Percentiles rank a stretch among this genome's conserved stretches.
Evolutionary conservation across 345 rosid genomes (phyloP).

Genomic region (Orychophragmus violaceus): DNA sequence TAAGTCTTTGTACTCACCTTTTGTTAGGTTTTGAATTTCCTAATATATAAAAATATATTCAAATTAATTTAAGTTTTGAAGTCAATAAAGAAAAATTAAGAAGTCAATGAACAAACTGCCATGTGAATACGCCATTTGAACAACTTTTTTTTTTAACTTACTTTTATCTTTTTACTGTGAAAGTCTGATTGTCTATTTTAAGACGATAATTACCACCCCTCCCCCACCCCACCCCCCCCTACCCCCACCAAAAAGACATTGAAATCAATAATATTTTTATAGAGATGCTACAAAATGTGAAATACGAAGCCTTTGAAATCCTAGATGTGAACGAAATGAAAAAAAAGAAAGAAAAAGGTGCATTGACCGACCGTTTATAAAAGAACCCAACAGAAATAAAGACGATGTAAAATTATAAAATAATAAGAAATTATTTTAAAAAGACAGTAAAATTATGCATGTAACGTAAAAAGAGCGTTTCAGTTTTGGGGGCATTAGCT

Average conservation of each 20-base stretch:
- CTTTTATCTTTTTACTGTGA: conserved; percentile 19
- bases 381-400: not conserved
- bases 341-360: not conserved
- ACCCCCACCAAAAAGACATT: not conserved
- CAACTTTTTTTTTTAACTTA: not conserved
- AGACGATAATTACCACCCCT: not conserved
- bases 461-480: conserved; percentile 7
- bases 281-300: not conserved
- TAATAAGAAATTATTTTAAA: too few species aligned
- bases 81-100: conserved; percentile 21
- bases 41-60: not conserved
- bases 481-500: not conserved
- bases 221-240: too few species aligned
- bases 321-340: conserved; percentile 4
- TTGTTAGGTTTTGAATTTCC: conserved; percentile 34
- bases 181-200: not conserved
- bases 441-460: too few species aligned
- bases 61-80: not conserved
- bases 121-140: conserved; percentile 25
- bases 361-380: conserved; percentile 12
- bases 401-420: not conserved
- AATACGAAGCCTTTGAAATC: not conserved
- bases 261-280: not conserved
- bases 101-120: conserved; percentile 34
- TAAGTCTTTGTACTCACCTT: conserved; percentile 24